phyloP scores from a whole-genome alignment of 2,329 filamentous ascomycete species.

The Pseudogymnoascus sp. region DNA sequence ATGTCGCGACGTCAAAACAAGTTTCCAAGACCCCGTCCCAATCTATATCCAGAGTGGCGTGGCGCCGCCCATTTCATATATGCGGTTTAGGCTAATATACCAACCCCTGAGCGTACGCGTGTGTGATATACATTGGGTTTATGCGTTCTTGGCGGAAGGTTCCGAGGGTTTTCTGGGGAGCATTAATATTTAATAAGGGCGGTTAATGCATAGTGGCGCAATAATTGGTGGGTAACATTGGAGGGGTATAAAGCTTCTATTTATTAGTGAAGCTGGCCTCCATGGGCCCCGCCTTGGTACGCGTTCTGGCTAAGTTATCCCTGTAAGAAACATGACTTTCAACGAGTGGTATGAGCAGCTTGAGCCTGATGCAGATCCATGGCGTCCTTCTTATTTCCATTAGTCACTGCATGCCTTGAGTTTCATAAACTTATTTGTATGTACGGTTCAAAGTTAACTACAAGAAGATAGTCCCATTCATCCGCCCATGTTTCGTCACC shows the following conservation, averaged over 20 bases:
- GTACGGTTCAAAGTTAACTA: background rate
- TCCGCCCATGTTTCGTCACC: background rate
- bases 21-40: background rate
- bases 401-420: background rate
- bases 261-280: background rate
- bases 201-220: background rate
- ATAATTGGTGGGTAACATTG: background rate
- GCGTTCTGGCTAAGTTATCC: background rate
- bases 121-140: background rate
- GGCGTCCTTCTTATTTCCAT: background rate
- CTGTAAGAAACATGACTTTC: background rate
- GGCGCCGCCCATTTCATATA: background rate
- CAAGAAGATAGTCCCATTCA: background rate
- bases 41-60: background rate
- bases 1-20: constrained; percentile 1
- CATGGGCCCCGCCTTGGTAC: background rate
- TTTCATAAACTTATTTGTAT: background rate
- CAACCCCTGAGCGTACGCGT: background rate
- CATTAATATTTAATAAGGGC: background rate
- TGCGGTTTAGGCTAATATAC: background rate
- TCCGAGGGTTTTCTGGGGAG: background rate
- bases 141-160: background rate
- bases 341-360: too few species aligned
- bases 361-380: background rate
- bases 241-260: background rate